Conservation (phyloP, 2,329 filamentous ascomycete species). For the Fusarium fracticaudum region DNA sequence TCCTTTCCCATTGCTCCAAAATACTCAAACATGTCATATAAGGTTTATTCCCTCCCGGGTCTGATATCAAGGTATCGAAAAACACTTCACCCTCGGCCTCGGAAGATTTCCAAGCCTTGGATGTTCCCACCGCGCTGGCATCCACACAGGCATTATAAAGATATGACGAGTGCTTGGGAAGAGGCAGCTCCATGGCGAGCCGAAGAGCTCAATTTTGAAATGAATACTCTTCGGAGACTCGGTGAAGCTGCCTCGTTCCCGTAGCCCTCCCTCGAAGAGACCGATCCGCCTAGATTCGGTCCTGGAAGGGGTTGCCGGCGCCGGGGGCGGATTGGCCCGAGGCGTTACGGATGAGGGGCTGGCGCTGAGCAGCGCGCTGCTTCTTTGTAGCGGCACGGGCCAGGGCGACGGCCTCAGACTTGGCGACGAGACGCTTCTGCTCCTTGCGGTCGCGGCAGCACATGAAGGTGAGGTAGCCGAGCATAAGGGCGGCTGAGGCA, state of each 20-base stretch:
- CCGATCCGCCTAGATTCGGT: conserved; percentile 46
- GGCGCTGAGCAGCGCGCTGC: conserved; percentile 49
- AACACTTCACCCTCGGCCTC: conserved; percentile 31
- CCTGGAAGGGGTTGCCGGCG: conserved; percentile 50
- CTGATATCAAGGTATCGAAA: conserved; percentile 41
- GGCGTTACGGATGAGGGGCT: conserved; percentile 50
- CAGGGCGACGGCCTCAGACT: conserved; percentile 61
- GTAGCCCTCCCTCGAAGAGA: conserved; percentile 24
- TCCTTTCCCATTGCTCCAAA: conserved; percentile 39
- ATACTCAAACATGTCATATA: conserved; percentile 38
- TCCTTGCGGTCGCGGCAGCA: conserved; percentile 61
- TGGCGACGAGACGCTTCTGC: conserved; percentile 55
- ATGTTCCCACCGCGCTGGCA: conserved; percentile 12
- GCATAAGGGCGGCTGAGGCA: conserved; percentile 49
- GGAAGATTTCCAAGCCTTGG: conserved; percentile 14
- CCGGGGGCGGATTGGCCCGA: conserved; percentile 37
- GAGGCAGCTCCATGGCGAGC: background rate
- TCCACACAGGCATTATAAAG: conserved; percentile 21
- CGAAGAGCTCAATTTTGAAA: background rate
- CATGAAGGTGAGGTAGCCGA: conserved; percentile 57
- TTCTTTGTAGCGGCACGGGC: conserved; percentile 59
- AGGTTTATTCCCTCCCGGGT: conserved; percentile 30
- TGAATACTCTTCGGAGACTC: conserved; percentile 32
- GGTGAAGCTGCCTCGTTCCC: conserved; percentile 26
- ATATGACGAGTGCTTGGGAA: background rate